Evolutionary conservation across 2,329 filamentous ascomycete genomes (phyloP).

Genomic region (Graphium sp.): DNA sequence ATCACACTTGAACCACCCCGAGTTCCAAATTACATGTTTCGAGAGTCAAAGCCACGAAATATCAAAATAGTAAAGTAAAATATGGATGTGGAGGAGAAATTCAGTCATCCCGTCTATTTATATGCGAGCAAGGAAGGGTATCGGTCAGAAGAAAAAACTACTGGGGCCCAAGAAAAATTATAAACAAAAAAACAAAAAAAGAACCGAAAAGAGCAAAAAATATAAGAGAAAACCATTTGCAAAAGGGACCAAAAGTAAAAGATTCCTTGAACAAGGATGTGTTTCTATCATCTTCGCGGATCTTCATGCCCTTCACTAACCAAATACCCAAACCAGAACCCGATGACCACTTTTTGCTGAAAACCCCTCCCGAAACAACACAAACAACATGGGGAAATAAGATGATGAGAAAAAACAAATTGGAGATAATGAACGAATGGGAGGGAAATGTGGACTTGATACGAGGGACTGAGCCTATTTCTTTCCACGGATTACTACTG

Average conservation of each 20-base stretch:
- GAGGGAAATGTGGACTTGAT: constrained; percentile 1
- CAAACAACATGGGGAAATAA: not conserved
- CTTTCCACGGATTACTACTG: not conserved
- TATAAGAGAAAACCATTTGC: not conserved
- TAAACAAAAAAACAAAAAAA: constrained; percentile 2
- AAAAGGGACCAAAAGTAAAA: constrained; percentile 1
- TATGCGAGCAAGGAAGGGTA: constrained; percentile 1
- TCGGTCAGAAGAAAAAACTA: not conserved
- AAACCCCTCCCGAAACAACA: not conserved
- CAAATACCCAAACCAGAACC: too few relatives aligned
- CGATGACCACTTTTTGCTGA: too few relatives aligned
- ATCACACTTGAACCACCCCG: too few relatives aligned
- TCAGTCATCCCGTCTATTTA: too few relatives aligned
- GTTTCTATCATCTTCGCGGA: too few relatives aligned
- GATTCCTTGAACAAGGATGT: too few relatives aligned
- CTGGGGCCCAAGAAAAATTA: not conserved
- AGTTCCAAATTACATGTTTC: too few relatives aligned
- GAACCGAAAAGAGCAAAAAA: not conserved
- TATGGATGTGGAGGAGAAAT: too few relatives aligned
- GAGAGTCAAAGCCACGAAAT: too few relatives aligned
- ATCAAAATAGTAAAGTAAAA: too few relatives aligned
- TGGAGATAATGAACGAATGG: constrained; percentile 3
- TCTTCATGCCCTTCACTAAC: too few relatives aligned
- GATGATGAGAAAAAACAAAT: constrained; percentile 1
- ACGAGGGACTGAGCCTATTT: not conserved